Percentiles rank a stretch among this genome's conserved stretches.
Conservation (phyloP, 257 asterid genomes). For the Perilla frutescens region DNA sequence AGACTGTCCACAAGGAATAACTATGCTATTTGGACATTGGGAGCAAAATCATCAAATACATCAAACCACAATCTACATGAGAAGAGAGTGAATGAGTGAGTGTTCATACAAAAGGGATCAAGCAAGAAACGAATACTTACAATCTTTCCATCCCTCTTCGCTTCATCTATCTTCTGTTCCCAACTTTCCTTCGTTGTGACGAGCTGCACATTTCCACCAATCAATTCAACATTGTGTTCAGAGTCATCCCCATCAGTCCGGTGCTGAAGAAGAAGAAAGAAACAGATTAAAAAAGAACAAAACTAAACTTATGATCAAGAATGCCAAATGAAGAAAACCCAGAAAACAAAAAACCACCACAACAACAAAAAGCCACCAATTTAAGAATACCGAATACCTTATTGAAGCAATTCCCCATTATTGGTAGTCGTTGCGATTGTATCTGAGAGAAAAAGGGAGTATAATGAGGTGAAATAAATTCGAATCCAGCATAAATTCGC, state of each 20-base stretch:
- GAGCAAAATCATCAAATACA: not conserved
- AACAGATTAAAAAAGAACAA: slow-evolving; percentile 9
- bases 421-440: slow-evolving; percentile 3
- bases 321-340: not conserved
- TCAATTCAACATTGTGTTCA: slow-evolving; percentile 57
- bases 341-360: not conserved
- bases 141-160: slow-evolving; percentile 63
- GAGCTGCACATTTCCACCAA: slow-evolving; percentile 91
- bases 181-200: slow-evolving; percentile 76
- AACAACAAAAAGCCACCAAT: not conserved
- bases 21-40: not conserved
- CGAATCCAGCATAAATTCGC: slow-evolving; percentile 1
- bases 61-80: not conserved
- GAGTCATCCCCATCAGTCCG: slow-evolving; percentile 55
- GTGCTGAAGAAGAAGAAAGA: slow-evolving; percentile 36
- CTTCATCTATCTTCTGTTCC: slow-evolving; percentile 82
- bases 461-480: slow-evolving; percentile 5
- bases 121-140: slow-evolving; percentile 48
- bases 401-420: slow-evolving; percentile 55
- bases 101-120: not conserved
- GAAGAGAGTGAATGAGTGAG: not conserved
- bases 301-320: not conserved
- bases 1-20: slow-evolving; percentile 6
- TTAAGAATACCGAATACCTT: slow-evolving; percentile 43
- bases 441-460: slow-evolving; percentile 14